Percentiles rank a stretch among this genome's conserved stretches.
phyloP scores from a whole-genome alignment of 257 asterid genomes.

The Scutellaria baicalensis region DNA sequence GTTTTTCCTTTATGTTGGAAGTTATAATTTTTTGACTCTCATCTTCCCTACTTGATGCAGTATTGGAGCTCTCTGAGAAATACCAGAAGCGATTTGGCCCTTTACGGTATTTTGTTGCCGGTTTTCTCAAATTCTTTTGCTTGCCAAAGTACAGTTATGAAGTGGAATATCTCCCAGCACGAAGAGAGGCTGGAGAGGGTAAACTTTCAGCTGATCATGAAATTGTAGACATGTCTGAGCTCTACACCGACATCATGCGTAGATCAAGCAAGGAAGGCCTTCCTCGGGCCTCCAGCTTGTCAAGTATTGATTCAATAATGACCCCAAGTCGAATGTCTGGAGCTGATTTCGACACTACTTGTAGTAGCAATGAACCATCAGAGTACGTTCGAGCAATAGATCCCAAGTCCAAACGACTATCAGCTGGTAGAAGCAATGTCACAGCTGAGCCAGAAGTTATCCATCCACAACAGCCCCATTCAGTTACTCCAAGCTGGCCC shows the following conservation, averaged over 20 bases:
- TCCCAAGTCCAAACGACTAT: constrained; percentile 78
- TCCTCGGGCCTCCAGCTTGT: constrained; percentile 90
- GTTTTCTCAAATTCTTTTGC: constrained; percentile 87
- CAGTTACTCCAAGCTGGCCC: constrained; percentile 80
- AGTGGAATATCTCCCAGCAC: constrained; percentile 86
- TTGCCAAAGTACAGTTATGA: constrained; percentile 88
- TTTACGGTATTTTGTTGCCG: constrained; percentile 90
- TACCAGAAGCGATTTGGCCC: constrained; percentile 96
- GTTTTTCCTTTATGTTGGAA: not conserved
- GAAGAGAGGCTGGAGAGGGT: constrained; percentile 42
- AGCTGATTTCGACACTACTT: constrained; percentile 67
- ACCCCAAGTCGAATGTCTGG: constrained; percentile 76
- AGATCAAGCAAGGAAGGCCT: constrained; percentile 94
- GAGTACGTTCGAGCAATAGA: constrained; percentile 93
- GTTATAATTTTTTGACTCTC: not conserved
- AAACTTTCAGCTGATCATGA: constrained; percentile 40
- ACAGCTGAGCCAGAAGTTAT: constrained; percentile 85
- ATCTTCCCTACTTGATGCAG: constrained; percentile 37
- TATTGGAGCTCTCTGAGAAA: constrained; percentile 90
- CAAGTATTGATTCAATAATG: constrained; percentile 94
- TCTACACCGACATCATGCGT: constrained; percentile 87
- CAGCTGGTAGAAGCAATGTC: constrained; percentile 67
- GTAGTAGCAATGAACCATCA: constrained; percentile 86
- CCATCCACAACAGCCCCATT: constrained; percentile 71
- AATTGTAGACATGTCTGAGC: constrained; percentile 76